These are phyloP conservation scores for Aurifilum marmelostoma DNA, from an alignment of 2,329 filamentous ascomycete species.

Conservation along the genomic window DNA sequence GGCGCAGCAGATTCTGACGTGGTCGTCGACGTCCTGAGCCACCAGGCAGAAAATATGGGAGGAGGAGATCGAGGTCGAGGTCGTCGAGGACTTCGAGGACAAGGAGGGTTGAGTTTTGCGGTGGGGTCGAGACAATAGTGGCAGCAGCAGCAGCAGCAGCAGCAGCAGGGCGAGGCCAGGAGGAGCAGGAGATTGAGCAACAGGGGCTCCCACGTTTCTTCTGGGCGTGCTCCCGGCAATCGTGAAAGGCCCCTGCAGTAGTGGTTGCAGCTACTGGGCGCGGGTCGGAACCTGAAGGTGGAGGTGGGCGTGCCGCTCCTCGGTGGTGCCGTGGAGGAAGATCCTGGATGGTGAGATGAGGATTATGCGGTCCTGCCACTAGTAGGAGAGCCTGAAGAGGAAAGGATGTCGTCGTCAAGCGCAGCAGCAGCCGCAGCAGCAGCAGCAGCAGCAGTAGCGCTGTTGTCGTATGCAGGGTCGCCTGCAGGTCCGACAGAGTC, in stretches of 20 bases:
- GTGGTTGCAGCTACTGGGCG: background rate
- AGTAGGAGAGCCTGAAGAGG: background rate
- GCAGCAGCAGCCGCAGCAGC: background rate
- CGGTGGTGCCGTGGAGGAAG: background rate
- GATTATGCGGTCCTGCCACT: background rate
- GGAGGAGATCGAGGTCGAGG: background rate
- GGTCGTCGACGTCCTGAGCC: background rate
- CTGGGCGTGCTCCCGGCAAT: constrained; percentile 14
- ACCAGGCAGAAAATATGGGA: background rate
- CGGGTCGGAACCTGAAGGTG: constrained; percentile 14
- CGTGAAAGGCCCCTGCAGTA: constrained; percentile 10
- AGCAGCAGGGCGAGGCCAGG: background rate
- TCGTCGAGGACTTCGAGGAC: background rate
- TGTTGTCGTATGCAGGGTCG: background rate
- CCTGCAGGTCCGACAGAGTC: background rate
- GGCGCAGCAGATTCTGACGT: background rate
- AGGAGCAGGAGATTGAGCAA: constrained; percentile 24
- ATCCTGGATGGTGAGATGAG: constrained; percentile 6
- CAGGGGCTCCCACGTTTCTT: constrained; percentile 21
- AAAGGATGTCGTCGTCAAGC: background rate
- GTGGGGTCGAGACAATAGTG: background rate
- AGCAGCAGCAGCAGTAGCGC: background rate
- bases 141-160: background rate
- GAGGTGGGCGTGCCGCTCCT: background rate
- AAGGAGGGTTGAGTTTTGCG: background rate